Evolutionary conservation across 306 rosid genomes (phyloP).

Genomic region (barrel medic (Medicago truncatula)): MtrunA17r5.0-ANR NC_053042.1:42957001-42957500

Average conservation of each 20-base stretch:
- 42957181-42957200: background rate
- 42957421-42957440: slow-evolving; percentile 17
- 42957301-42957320: slow-evolving; percentile 24
- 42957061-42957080: too few species aligned
- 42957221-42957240: background rate
- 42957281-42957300: slow-evolving; percentile 15
- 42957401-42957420: slow-evolving; percentile 16
- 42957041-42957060: too few species aligned
- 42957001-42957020: too few species aligned
- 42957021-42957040: too few species aligned
- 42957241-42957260: slow-evolving; percentile 16
- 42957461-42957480: background rate
- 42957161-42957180: too few species aligned
- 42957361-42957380: background rate
- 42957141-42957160: too few species aligned
- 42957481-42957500: slow-evolving; percentile 2
- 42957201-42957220: background rate
- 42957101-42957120: too few species aligned
- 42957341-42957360: background rate
- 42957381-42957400: background rate
- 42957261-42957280: slow-evolving; percentile 10
- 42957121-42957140: too few species aligned
- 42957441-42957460: slow-evolving; percentile 15
- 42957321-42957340: background rate
- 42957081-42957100: too few species aligned